Percentiles rank a stretch among this genome's conserved stretches.
phyloP scores from a whole-genome alignment of 75 land plant genomes.

The Adiantum capillusveneris region DNA sequence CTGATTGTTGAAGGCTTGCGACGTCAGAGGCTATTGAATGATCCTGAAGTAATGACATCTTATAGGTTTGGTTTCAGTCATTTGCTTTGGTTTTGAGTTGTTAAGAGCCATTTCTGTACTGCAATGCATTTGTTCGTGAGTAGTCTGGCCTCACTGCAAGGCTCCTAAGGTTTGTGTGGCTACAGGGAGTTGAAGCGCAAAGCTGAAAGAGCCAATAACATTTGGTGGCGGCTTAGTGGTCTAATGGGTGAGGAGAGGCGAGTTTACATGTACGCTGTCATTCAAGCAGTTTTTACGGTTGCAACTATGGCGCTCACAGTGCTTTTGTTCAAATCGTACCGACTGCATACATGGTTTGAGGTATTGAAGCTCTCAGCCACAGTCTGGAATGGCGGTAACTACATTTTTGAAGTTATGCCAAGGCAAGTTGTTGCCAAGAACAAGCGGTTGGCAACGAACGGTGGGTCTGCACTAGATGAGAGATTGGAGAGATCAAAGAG shows the following conservation, averaged over 20 bases:
- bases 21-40: constrained; percentile 25
- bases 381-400: constrained; percentile 36
- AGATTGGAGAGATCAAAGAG: no score
- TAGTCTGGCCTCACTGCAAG: no score
- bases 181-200: constrained; percentile 31
- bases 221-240: constrained; percentile 36
- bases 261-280: constrained; percentile 25
- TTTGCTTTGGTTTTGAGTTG: no score
- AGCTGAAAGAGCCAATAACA: constrained; percentile 33
- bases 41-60: constrained; percentile 37
- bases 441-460: no score
- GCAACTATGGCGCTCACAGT: constrained; percentile 34
- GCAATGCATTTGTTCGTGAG: no score
- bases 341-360: constrained; percentile 24
- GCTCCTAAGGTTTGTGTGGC: no score
- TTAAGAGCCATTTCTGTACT: no score
- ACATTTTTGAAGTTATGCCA: constrained; percentile 36
- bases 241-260: constrained; percentile 23
- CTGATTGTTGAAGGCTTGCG: constrained; percentile 31
- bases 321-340: constrained; percentile 31
- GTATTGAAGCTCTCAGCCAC: constrained; percentile 29
- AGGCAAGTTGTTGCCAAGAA: no score
- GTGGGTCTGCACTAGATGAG: no score
- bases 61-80: constrained; percentile 28
- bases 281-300: constrained; percentile 31